These are phyloP conservation scores for Suillus cothurnatus DNA, from an alignment of 768 basidiomycete species.

Conservation along the genomic window DNA sequence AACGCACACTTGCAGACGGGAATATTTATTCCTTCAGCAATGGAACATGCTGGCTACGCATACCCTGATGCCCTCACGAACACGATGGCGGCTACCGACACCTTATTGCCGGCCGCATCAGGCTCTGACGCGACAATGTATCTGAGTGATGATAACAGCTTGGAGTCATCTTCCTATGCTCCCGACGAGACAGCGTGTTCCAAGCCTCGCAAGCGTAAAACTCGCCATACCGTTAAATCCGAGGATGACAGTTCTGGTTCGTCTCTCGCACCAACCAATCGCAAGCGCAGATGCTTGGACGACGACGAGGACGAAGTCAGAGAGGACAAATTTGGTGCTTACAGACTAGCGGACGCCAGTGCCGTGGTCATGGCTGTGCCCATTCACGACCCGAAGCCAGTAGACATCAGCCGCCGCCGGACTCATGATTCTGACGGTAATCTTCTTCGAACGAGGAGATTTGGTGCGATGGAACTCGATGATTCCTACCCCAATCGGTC, in stretches of 20 bases:
- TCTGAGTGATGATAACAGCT: no score
- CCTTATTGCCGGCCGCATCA: no score
- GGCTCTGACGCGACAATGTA: not conserved
- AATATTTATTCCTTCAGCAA: not conserved
- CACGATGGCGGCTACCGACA: not conserved
- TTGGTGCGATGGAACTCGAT: not conserved
- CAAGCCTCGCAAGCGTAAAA: not conserved
- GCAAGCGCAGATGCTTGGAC: conserved; percentile 1
- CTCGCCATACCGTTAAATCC: not conserved
- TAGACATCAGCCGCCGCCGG: not conserved
- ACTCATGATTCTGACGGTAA: not conserved
- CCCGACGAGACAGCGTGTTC: no score
- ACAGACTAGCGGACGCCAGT: not conserved
- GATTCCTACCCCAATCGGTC: not conserved
- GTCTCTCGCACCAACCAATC: no score
- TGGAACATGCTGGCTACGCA: not conserved
- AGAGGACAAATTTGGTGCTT: not conserved
- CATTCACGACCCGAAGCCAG: not conserved
- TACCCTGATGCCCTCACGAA: not conserved
- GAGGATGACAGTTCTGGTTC: not conserved
- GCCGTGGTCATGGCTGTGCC: not conserved
- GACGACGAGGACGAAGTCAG: not conserved
- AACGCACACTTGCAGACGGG: not conserved
- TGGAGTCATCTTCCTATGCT: not conserved
- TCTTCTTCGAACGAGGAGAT: not conserved